Conservation (phyloP, 2,329 filamentous ascomycete species). For the Didymella glomerata region DNA sequence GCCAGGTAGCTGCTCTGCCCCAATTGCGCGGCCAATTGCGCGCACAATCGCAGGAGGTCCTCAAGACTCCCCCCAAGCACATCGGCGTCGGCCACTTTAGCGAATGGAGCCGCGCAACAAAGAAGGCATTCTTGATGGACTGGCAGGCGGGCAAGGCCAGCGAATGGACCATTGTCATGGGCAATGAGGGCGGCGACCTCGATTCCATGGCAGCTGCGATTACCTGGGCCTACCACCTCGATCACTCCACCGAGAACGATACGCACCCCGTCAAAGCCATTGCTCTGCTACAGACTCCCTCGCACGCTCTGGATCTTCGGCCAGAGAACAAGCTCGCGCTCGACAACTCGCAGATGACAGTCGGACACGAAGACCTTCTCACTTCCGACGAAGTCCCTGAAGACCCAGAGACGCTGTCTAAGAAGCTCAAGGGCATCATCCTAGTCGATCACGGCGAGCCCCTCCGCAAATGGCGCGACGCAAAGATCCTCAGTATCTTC, state of each 20-base stretch:
- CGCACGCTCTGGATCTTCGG: conserved; percentile 57
- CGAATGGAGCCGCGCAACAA: conserved; percentile 59
- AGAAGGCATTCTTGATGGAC: conserved; percentile 58
- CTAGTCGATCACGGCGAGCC: conserved; percentile 57
- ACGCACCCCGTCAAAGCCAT: conserved; percentile 57
- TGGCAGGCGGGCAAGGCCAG: conserved; percentile 55
- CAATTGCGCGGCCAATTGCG: conserved; percentile 26
- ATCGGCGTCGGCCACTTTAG: conserved; percentile 59
- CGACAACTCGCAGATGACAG: conserved; percentile 57
- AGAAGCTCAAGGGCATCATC: conserved; percentile 56
- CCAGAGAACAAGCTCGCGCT: conserved; percentile 59
- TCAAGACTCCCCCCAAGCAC: conserved; percentile 25
- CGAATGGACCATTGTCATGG: conserved; percentile 58
- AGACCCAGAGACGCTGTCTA: conserved; percentile 55
- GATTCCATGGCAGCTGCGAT: conserved; percentile 57
- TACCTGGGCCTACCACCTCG: conserved; percentile 59
- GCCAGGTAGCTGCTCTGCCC: conserved; percentile 28
- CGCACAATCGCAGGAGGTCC: conserved; percentile 29
- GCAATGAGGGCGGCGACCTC: conserved; percentile 58
- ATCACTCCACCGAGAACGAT: conserved; percentile 55
- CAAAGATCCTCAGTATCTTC: conserved; percentile 57
- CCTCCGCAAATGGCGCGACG: conserved; percentile 55
- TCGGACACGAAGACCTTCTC: conserved; percentile 57
- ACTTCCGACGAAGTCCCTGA: conserved; percentile 60
- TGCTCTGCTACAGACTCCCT: conserved; percentile 57